Percentiles rank a stretch among this genome's conserved stretches.
These are phyloP conservation scores for Rutstroemia sp. DNA, from an alignment of 2,329 filamentous ascomycete species.

Conservation along the genomic window DNA sequence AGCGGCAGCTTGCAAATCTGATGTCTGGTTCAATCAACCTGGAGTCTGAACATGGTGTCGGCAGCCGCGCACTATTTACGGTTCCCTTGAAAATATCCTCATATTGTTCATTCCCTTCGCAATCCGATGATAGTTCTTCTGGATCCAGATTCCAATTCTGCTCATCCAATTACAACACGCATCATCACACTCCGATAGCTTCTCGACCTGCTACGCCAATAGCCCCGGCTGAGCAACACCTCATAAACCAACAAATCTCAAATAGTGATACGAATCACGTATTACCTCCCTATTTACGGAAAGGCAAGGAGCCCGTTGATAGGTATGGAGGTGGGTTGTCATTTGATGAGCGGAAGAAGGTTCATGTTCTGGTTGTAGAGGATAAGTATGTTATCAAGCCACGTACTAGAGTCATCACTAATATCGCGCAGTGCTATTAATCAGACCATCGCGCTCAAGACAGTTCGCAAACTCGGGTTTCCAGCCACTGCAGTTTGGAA, in stretches of 20 bases:
- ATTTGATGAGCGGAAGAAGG: constrained; percentile 12
- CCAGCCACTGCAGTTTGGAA: constrained; percentile 22
- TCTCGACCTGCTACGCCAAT: background rate
- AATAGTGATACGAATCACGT: constrained; percentile 3
- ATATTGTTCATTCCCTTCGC: background rate
- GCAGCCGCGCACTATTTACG: constrained; percentile 20
- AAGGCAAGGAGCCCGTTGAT: background rate
- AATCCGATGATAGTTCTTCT: background rate
- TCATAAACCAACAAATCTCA: constrained; percentile 15
- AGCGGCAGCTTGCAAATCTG: constrained; percentile 17
- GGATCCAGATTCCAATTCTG: too few relatives aligned
- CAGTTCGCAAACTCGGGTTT: constrained; percentile 22
- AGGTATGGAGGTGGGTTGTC: background rate
- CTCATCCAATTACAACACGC: too few relatives aligned
- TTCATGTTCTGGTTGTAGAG: constrained; percentile 21
- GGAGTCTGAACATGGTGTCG: constrained; percentile 11
- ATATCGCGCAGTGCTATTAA: constrained; percentile 18
- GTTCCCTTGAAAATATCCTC: constrained; percentile 19
- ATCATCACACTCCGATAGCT: background rate
- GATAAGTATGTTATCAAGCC: constrained; percentile 17
- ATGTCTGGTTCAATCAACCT: constrained; percentile 20
- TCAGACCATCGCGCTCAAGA: constrained; percentile 21
- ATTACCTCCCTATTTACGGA: background rate
- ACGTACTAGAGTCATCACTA: background rate
- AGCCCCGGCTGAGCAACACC: background rate